Evolutionary conservation across 148 eudicot genomes (phyloP).

Genomic region (Oxyria digyna): DNA sequence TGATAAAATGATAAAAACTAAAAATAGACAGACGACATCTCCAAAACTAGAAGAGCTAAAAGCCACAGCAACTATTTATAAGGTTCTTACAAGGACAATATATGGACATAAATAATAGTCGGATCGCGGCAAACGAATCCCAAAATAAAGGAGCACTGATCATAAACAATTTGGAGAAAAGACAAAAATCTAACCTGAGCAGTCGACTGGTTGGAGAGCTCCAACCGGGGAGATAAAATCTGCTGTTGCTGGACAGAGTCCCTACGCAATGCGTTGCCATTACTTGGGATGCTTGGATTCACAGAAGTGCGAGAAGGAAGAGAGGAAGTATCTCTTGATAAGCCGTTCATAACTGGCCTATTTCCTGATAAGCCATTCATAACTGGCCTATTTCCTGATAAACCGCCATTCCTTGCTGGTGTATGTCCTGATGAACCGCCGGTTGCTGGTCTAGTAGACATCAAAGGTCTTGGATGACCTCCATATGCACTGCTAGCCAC

Average conservation of each 20-base stretch:
- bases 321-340: constrained; percentile 18
- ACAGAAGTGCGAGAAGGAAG: constrained; percentile 21
- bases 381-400: constrained; percentile 15
- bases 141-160: neutral
- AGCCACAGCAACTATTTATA: neutral
- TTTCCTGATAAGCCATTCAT: neutral
- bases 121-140: neutral
- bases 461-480: constrained; percentile 18
- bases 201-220: constrained; percentile 15
- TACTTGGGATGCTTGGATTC: constrained; percentile 1
- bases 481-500: constrained; percentile 26
- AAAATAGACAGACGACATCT: neutral
- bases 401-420: constrained; percentile 18
- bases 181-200: constrained; percentile 23
- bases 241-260: constrained; percentile 27
- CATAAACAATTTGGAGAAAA: neutral
- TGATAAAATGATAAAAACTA: neutral
- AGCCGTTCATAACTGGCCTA: constrained; percentile 18
- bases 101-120: too few species aligned
- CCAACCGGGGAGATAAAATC: constrained; percentile 6
- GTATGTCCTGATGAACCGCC: constrained; percentile 1
- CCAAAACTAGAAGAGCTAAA: neutral
- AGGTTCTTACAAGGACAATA: too few species aligned
- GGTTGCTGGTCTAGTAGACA: constrained; percentile 17
- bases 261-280: constrained; percentile 3